phyloP scores from a whole-genome alignment of 805 yeast genomes.

The Yarrowia porcina region DNA sequence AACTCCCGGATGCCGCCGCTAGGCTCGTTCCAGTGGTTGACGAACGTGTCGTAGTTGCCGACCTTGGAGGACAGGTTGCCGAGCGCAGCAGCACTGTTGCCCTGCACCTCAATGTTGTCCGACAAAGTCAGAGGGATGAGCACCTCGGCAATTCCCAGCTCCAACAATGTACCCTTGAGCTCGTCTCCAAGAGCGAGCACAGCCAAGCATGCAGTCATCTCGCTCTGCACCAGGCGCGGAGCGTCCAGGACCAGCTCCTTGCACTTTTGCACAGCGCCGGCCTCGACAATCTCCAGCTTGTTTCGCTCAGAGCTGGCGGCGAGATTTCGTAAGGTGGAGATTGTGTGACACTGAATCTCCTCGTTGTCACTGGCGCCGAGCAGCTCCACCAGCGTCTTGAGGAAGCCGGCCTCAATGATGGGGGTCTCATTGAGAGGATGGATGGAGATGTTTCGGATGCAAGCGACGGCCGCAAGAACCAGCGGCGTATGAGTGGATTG shows the following conservation, averaged over 20 bases:
- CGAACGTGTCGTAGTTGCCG: constrained; percentile 72
- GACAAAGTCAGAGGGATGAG: constrained; percentile 88
- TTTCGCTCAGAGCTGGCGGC: constrained; percentile 95
- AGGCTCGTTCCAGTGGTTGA: constrained; percentile 74
- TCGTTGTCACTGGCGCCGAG: constrained; percentile 77
- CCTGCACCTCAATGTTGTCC: constrained; percentile 90
- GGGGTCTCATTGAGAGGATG: constrained; percentile 95
- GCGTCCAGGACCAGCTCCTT: constrained; percentile 79
- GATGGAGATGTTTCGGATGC: constrained; percentile 93
- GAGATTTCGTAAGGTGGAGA: constrained; percentile 88
- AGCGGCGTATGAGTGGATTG: constrained; percentile 89
- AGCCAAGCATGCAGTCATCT: constrained; percentile 95
- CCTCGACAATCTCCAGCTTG: constrained; percentile 84
- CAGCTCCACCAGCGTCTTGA: constrained; percentile 82
- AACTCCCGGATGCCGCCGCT: constrained; percentile 84
- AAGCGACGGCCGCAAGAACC: constrained; percentile 95
- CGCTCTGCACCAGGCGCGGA: constrained; percentile 92
- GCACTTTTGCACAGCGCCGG: constrained; percentile 93
- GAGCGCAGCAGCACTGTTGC: constrained; percentile 96
- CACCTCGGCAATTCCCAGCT: constrained; percentile 80
- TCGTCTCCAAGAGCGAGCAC: constrained; percentile 95
- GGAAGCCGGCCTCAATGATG: constrained; percentile 94
- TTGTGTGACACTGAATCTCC: constrained; percentile 98
- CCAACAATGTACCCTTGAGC: constrained; percentile 76
- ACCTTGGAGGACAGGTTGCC: constrained; percentile 94